Evolutionary conservation across 805 yeast genomes (phyloP).

Genomic region (Zygoascus flipseniorum): DNA sequence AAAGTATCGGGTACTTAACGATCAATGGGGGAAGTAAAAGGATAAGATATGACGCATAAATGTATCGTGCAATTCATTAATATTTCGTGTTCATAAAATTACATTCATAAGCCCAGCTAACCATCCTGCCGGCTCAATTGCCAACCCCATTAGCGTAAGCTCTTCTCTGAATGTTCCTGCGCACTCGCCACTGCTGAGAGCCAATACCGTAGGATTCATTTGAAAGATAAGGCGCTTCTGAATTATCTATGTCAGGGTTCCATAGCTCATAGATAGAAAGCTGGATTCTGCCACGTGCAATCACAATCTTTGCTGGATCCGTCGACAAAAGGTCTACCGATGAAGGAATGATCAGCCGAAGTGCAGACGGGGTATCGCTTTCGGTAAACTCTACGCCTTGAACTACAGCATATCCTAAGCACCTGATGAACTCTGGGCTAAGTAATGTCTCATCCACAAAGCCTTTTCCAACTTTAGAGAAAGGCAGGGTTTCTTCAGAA

Average conservation of each 20-base stretch:
- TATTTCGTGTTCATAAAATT: not conserved
- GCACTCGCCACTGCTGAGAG: constrained; percentile 8
- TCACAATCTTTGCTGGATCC: constrained; percentile 27
- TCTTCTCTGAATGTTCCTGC: constrained; percentile 12
- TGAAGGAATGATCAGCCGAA: constrained; percentile 49
- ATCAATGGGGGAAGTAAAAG: constrained; percentile 5
- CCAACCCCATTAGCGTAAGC: constrained; percentile 1
- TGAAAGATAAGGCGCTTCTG: constrained; percentile 39
- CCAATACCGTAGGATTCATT: constrained; percentile 16
- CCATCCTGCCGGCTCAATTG: not conserved
- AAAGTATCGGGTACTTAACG: constrained; percentile 48
- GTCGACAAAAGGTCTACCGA: not conserved
- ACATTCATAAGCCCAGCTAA: not conserved
- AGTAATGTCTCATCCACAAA: not conserved
- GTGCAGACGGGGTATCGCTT: constrained; percentile 17
- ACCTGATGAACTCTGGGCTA: constrained; percentile 14
- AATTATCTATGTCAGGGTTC: constrained; percentile 23
- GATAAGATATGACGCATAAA: not conserved
- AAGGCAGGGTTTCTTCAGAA: not conserved
- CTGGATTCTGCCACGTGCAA: constrained; percentile 58
- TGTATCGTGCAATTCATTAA: not conserved
- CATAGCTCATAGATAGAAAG: constrained; percentile 52
- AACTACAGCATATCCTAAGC: constrained; percentile 49
- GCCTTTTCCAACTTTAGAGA: not conserved
- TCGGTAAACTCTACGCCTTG: constrained; percentile 49